These are phyloP conservation scores for Lachnellula subtilissima DNA, from an alignment of 2,329 filamentous ascomycete genomes.

Conservation along the genomic window DNA sequence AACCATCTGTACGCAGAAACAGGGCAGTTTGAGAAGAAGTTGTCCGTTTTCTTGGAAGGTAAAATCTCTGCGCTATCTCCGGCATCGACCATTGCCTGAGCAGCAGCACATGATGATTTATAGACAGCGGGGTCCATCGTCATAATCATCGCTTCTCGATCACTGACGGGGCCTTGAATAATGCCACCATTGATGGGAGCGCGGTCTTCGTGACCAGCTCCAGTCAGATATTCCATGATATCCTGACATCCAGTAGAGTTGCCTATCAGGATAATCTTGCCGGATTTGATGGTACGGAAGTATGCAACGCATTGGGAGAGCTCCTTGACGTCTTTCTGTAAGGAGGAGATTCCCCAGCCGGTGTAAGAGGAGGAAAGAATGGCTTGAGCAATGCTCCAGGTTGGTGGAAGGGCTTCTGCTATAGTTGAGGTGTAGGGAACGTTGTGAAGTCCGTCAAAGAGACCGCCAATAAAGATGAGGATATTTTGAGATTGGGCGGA, in stretches of 20 bases:
- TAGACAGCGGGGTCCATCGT: slow-evolving; percentile 36
- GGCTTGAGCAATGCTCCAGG: slow-evolving; percentile 44
- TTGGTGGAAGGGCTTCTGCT: slow-evolving; percentile 24
- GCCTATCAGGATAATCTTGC: slow-evolving; percentile 62
- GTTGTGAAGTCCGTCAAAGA: slow-evolving; percentile 48
- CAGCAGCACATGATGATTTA: slow-evolving; percentile 32
- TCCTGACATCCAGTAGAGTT: slow-evolving; percentile 68
- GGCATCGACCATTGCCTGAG: slow-evolving; percentile 38
- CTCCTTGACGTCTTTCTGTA: slow-evolving; percentile 45
- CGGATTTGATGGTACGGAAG: slow-evolving; percentile 38
- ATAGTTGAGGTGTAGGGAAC: slow-evolving; percentile 44
- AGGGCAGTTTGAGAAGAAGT: slow-evolving; percentile 35
- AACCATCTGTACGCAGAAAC: slow-evolving; percentile 55
- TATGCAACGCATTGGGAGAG: slow-evolving; percentile 44
- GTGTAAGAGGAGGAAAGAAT: slow-evolving; percentile 39
- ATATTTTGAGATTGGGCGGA: slow-evolving; percentile 35
- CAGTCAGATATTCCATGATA: slow-evolving; percentile 56
- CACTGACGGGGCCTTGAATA: slow-evolving; percentile 61
- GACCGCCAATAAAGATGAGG: slow-evolving; percentile 50
- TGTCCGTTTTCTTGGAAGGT: slow-evolving; percentile 25
- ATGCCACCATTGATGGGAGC: slow-evolving; percentile 54
- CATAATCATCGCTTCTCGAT: slow-evolving; percentile 50
- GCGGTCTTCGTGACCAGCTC: slow-evolving; percentile 30
- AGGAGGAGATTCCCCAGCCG: slow-evolving; percentile 39
- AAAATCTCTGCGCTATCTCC: slow-evolving; percentile 43